Conservation (phyloP, 2,329 filamentous ascomycete genomes). For the Fusarium nelsonii region DNA sequence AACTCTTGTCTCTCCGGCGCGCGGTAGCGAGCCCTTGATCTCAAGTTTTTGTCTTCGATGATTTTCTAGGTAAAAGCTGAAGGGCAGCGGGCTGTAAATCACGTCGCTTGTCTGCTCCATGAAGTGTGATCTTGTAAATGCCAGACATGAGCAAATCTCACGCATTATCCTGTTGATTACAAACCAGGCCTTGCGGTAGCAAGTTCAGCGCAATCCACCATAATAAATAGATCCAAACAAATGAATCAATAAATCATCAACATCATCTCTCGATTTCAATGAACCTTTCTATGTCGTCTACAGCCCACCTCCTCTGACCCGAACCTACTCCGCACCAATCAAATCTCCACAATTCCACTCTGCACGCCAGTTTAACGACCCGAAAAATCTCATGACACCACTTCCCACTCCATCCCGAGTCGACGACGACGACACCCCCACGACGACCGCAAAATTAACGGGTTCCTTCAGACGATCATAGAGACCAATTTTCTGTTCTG, state of each 20-base stretch:
- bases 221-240: not conserved
- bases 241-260: not conserved
- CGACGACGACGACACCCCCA: slow-evolving; percentile 27
- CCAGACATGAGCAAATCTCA: not conserved
- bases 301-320: slow-evolving; percentile 48
- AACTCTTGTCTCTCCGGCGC: not conserved
- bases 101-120: not conserved
- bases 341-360: slow-evolving; percentile 47
- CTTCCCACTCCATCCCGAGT: slow-evolving; percentile 45
- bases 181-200: not conserved
- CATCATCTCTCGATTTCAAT: slow-evolving; percentile 1
- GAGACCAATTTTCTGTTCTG: slow-evolving; percentile 2
- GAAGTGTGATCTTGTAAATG: not conserved
- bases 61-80: not conserved
- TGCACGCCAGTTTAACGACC: slow-evolving; percentile 24
- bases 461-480: not conserved
- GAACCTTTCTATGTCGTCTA: not conserved
- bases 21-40: not conserved
- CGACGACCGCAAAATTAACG: slow-evolving; percentile 18
- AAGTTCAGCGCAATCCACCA: not conserved
- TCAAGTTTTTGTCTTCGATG: not conserved
- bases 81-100: not conserved
- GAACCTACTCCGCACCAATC: slow-evolving; percentile 56
- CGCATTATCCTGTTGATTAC: not conserved
- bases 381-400: slow-evolving; percentile 57